These are phyloP conservation scores for Colletotrichum sp. DNA, from an alignment of 2,329 filamentous ascomycete species.

Conservation along the genomic window DNA sequence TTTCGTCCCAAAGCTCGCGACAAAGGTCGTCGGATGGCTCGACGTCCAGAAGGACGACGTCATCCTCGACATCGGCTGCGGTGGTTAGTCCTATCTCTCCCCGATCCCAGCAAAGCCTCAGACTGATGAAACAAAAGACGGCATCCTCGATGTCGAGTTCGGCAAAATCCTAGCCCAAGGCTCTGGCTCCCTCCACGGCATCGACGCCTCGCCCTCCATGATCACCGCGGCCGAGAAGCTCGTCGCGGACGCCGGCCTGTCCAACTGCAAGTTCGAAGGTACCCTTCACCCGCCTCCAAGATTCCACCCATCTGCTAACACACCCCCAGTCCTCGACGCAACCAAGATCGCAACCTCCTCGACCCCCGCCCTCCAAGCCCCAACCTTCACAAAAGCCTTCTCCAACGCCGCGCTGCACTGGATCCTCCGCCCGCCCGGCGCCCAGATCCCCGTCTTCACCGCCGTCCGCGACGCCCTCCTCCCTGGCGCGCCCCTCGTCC, in stretches of 20 bases:
- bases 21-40: conserved; percentile 63
- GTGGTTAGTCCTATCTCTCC: conserved; percentile 57
- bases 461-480: conserved; percentile 57
- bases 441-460: conserved; percentile 56
- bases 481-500: conserved; percentile 63
- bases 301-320: neutral
- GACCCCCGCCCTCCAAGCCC: neutral
- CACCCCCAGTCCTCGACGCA: conserved; percentile 48
- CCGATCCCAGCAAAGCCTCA: too few relatives aligned
- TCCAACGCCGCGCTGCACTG: conserved; percentile 73
- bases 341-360: conserved; percentile 37
- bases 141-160: conserved; percentile 62
- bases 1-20: conserved; percentile 68
- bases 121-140: too few relatives aligned
- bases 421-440: conserved; percentile 57
- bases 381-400: conserved; percentile 60
- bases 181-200: conserved; percentile 55
- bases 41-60: conserved; percentile 62
- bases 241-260: conserved; percentile 35
- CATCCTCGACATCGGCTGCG: conserved; percentile 69
- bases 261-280: conserved; percentile 52
- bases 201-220: conserved; percentile 65
- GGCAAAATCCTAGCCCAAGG: conserved; percentile 50
- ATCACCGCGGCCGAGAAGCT: conserved; percentile 55
- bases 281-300: neutral